These are phyloP conservation scores for Auricularia auricula-judae DNA, from an alignment of 768 basidiomycete genomes.

Conservation along the genomic window DNA sequence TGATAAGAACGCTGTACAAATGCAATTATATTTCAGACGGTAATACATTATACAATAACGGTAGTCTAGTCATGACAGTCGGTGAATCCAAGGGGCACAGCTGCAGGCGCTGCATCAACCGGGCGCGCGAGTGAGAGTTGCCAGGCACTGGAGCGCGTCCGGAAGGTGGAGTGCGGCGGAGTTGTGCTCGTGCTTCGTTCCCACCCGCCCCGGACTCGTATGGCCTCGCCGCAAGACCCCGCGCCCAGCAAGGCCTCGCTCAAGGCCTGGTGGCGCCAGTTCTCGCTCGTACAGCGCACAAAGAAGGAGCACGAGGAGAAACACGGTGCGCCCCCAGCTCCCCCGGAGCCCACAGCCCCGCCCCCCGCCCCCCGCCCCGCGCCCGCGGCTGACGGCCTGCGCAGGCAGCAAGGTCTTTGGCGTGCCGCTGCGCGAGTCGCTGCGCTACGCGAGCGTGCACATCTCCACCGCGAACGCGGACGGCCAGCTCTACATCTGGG, in stretches of 20 bases:
- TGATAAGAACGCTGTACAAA: too few relatives aligned
- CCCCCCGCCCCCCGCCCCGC: too few relatives aligned
- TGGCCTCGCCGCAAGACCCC: background rate
- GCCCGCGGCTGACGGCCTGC: background rate
- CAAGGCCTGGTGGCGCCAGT: conserved; percentile 77
- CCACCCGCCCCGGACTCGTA: background rate
- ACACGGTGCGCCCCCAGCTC: conserved; percentile 25
- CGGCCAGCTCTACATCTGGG: conserved; percentile 83
- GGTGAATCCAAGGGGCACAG: too few relatives aligned
- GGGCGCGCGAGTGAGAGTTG: too few relatives aligned
- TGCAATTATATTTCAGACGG: too few relatives aligned
- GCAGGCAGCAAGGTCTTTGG: conserved; percentile 55
- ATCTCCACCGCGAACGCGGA: conserved; percentile 80
- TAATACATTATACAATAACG: too few relatives aligned
- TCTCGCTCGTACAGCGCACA: conserved; percentile 50
- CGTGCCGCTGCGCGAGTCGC: conserved; percentile 69
- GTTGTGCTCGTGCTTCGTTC: too few relatives aligned
- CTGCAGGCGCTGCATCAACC: too few relatives aligned
- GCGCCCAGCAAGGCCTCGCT: conserved; percentile 36
- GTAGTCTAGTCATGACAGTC: too few relatives aligned
- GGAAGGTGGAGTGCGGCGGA: too few relatives aligned
- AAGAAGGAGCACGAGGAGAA: conserved; percentile 42
- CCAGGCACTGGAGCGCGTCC: too few relatives aligned
- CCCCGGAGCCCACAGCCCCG: background rate
- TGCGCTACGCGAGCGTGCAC: conserved; percentile 83